Evolutionary conservation across 2,329 filamentous ascomycete species (phyloP).

Genomic region (Claviceps africana): DNA sequence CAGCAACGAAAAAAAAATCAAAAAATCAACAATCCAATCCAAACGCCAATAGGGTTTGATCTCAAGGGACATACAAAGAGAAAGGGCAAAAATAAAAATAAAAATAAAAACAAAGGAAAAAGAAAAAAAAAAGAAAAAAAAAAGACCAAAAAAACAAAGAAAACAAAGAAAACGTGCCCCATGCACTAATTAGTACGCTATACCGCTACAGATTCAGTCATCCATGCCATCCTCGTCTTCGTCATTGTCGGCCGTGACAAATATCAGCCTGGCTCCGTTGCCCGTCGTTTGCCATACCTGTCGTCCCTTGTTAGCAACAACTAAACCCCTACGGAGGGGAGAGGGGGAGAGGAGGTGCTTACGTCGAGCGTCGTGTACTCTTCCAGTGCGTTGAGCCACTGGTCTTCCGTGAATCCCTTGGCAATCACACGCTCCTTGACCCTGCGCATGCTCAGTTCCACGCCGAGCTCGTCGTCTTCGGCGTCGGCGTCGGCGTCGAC

Average conservation of each 20-base stretch:
- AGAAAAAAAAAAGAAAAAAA: background rate
- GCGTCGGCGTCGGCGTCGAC: too few relatives aligned
- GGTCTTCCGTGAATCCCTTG: slow-evolving; percentile 92
- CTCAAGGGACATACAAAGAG: too few relatives aligned
- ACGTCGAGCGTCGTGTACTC: slow-evolving; percentile 85
- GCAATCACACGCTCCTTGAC: slow-evolving; percentile 85
- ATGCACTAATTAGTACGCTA: background rate
- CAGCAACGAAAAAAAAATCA: too few relatives aligned
- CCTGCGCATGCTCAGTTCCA: slow-evolving; percentile 73
- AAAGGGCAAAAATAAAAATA: background rate
- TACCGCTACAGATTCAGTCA: slow-evolving; percentile 10
- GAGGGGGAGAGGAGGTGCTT: too few relatives aligned
- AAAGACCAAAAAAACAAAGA: too few relatives aligned
- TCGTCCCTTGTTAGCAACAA: slow-evolving; percentile 23
- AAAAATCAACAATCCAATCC: too few relatives aligned
- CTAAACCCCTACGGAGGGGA: too few relatives aligned
- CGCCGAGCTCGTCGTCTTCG: slow-evolving; percentile 34
- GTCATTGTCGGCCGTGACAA: slow-evolving; percentile 45
- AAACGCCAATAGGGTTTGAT: too few relatives aligned
- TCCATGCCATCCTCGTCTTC: slow-evolving; percentile 38
- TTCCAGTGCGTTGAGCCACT: slow-evolving; percentile 73
- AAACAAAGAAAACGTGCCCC: slow-evolving; percentile 7
- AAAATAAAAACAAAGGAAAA: background rate
- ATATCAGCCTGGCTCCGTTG: slow-evolving; percentile 56
- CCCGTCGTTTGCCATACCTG: slow-evolving; percentile 69